These are phyloP conservation scores for Dichomitus squalens DNA, from an alignment of 1,284 basidiomycete species.

Conservation along the genomic window DNA sequence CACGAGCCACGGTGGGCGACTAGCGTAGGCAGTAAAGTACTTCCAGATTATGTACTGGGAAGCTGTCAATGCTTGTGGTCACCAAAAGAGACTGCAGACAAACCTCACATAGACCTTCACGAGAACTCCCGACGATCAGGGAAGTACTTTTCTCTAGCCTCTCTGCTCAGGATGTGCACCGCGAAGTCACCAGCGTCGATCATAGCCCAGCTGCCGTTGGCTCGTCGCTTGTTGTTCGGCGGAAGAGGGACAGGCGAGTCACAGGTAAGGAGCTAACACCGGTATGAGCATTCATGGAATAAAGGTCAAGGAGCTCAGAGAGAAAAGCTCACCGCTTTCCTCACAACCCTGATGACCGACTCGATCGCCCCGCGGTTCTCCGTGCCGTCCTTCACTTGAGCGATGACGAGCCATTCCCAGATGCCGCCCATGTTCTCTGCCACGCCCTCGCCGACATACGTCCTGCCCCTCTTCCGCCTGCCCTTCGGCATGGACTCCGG, in stretches of 20 bases:
- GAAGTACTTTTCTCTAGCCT: slow-evolving; percentile 68
- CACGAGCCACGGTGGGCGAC: no score
- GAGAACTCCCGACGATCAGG: slow-evolving; percentile 35
- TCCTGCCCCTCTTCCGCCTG: slow-evolving; percentile 62
- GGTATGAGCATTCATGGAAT: no score
- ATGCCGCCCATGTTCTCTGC: slow-evolving; percentile 54
- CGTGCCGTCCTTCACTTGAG: slow-evolving; percentile 83
- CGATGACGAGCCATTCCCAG: slow-evolving; percentile 76
- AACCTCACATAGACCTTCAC: slow-evolving; percentile 7
- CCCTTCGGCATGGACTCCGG: slow-evolving; percentile 59
- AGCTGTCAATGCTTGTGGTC: neutral
- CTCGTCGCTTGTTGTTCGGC: slow-evolving; percentile 57
- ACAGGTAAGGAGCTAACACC: slow-evolving; percentile 50
- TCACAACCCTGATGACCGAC: slow-evolving; percentile 63
- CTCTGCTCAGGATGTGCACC: slow-evolving; percentile 69
- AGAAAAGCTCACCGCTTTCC: slow-evolving; percentile 54
- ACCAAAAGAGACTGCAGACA: neutral
- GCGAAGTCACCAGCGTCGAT: slow-evolving; percentile 78
- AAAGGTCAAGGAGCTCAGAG: no score
- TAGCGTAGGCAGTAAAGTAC: neutral
- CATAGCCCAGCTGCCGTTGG: slow-evolving; percentile 78
- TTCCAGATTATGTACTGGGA: neutral
- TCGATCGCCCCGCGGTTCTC: slow-evolving; percentile 76
- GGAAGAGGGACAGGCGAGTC: slow-evolving; percentile 61
- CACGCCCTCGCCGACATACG: slow-evolving; percentile 63